phyloP scores from a whole-genome alignment of 495 filamentous ascomycete species.

The Daldinia grandis region DNA sequence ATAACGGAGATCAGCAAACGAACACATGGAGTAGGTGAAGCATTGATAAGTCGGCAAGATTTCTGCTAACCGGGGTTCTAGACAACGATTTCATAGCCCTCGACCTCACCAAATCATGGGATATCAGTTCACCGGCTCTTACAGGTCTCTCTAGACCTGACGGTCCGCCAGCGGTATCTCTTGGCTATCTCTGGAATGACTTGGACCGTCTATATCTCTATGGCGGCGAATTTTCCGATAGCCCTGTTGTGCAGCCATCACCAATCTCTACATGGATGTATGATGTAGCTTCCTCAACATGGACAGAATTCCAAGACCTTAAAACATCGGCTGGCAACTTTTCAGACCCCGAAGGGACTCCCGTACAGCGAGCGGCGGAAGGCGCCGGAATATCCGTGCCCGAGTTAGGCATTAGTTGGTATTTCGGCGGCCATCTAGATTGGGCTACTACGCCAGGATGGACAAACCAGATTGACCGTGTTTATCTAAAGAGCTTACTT shows the following conservation, averaged over 20 bases:
- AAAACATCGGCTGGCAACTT: slow-evolving; percentile 65
- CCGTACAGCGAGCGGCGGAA: slow-evolving; percentile 71
- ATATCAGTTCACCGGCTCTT: slow-evolving; percentile 68
- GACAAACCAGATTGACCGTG: slow-evolving; percentile 64
- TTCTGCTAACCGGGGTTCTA: slow-evolving; percentile 46
- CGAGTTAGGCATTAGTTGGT: slow-evolving; percentile 72
- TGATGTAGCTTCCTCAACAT: slow-evolving; percentile 62
- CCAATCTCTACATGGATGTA: slow-evolving; percentile 73
- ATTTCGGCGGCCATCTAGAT: slow-evolving; percentile 80
- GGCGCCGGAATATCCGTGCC: slow-evolving; percentile 74
- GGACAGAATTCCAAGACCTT: slow-evolving; percentile 67
- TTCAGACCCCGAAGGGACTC: slow-evolving; percentile 59
- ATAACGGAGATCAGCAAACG: slow-evolving; percentile 57
- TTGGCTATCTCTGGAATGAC: slow-evolving; percentile 77
- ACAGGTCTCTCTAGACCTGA: slow-evolving; percentile 68
- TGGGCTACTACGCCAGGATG: slow-evolving; percentile 73
- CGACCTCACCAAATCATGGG: slow-evolving; percentile 72
- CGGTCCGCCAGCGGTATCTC: slow-evolving; percentile 74
- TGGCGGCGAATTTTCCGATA: slow-evolving; percentile 74
- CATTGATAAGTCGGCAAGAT: too few relatives aligned
- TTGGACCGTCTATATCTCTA: slow-evolving; percentile 73
- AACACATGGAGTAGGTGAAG: slow-evolving; percentile 70
- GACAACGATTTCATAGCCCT: slow-evolving; percentile 75
- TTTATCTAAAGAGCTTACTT: slow-evolving; percentile 77
- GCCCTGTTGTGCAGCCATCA: slow-evolving; percentile 59